phyloP scores from a whole-genome alignment of 1,284 basidiomycete genomes.

The Cystobasidiaceae sp. region DNA sequence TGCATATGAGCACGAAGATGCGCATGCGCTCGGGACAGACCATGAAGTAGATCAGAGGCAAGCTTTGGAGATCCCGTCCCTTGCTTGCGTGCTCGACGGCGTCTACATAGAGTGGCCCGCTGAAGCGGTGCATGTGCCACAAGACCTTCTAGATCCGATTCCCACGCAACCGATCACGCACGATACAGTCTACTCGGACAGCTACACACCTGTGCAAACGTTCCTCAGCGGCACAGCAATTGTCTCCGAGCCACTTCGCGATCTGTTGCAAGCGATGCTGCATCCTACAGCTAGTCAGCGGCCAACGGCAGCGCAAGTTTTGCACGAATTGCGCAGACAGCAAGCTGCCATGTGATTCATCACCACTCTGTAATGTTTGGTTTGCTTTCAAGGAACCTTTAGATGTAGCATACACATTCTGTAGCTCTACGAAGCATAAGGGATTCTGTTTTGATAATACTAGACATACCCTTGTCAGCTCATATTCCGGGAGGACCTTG shows the following conservation, averaged over 20 bases:
- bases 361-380: too few relatives aligned
- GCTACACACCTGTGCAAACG: not conserved
- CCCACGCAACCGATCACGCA: not conserved
- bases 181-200: constrained; percentile 1
- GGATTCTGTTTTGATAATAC: constrained; percentile 29
- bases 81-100: not conserved
- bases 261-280: constrained; percentile 18
- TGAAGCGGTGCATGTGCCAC: not conserved
- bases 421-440: constrained; percentile 12
- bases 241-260: not conserved
- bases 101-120: not conserved
- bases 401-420: not conserved
- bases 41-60: not conserved
- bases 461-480: not conserved
- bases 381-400: not conserved
- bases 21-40: not conserved
- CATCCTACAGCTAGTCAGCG: not conserved
- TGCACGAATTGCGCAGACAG: not conserved
- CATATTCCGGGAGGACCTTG: not conserved
- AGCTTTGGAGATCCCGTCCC: not conserved
- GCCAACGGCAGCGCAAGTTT: not conserved
- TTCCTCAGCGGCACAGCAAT: not conserved
- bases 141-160: not conserved
- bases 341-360: not conserved
- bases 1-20: not conserved